Base-by-base conservation (phyloP, 371 early-diverging fungal species). In the Batkoa obscura region DNA sequence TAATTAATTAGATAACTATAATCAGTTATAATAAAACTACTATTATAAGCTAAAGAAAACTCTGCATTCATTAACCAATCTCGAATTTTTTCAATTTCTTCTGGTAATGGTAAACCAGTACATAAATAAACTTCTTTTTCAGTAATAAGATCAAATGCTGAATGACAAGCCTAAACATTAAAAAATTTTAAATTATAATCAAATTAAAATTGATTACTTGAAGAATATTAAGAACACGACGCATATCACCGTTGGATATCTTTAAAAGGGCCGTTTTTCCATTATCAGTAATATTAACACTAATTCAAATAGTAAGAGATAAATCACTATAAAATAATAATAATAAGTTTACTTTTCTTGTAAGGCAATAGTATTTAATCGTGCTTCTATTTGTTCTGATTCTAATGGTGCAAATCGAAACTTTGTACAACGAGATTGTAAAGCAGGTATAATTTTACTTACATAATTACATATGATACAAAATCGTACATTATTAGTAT, bases 381-480 rank as follows among this genome's bases (percentile, higher is more conserved):
- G 72, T 0, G 66, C 59, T 34, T 76, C 72, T 3, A 97, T 86
- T 59, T 90, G 84, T 6, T 79, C 78, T 9, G 68, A 55, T 50
- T 75, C 73, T 43, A 99, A 71, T 0, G 98, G 99, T 8, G 85
- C 77, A 72, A 99, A 99, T 42, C 99, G 76, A 67, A 99, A 98
- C 39, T 90, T 79, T 6, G 98, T 94, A 73, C 99, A 99, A 47
- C 99, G 81, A 45, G 95, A 94, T 68, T 94, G 96, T 47, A 98
- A 75, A 1, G 99, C 98, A 2, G 98, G 97, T 46, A 96, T 96
- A 46, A 99, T 95, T 67, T 97, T 97, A 67, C 83, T 83, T 36
- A 90, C 88, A 68, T 98, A 96, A 68, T 99, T 99, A 76, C 98
- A 98, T 56, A 99, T 94, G 45, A 99, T 82, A 67, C 95, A 94